Evolutionary conservation across 2,329 filamentous ascomycete genomes (phyloP), one percentile per base, ranked within the genome.

Genomic region (Sphaerulina populicola): DNA sequence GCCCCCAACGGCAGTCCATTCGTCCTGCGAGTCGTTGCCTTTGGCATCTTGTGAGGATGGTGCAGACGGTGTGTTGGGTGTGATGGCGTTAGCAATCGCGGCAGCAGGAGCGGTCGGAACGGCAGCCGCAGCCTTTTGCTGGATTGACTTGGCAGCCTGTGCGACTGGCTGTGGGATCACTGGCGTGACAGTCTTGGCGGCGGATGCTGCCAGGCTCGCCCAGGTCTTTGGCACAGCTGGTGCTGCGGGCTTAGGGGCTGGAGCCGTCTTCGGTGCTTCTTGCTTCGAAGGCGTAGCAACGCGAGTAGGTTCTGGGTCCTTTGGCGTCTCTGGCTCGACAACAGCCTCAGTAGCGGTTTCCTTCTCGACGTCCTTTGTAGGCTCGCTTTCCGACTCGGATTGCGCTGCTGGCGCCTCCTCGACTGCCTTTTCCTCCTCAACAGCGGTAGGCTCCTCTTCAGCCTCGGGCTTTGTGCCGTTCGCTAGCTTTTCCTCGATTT

Each of bases 1-100:
- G 52, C 72, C 71, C 51, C 85, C 84, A 49, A 87, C 91, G 44
- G 86, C 91, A 71, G 95, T 91, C 93, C 93, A 98, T 65, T 87
- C 88, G 53, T 85, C 76, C 60, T 79, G 76, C 77, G 82, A 57
- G 61, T 63, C 66, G 55, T 66, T 73, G 59, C 65, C 73, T 15
- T 68, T 57, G 21, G 68, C 57, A 27, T 73, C 63, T 37, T 68
- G 62, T 27, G 60, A 60, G 42, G 72, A 62, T 43, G 72, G 57
- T 23, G 59, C 60, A 65, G 58, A 63, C 51, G 57, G 65, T 55
- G 44, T 65, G 38, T 41, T 48, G 2, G 46, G 38, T n/a, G 46
- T 48, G 6, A 38, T 38, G 61, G 53, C 54, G 42, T 54, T 58
- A 51, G 66, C 41, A 30, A 58, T 37, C 6, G 60, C 37, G 35